These are phyloP conservation scores for Zygosaccharomyces sapae DNA, from an alignment of 1,139 yeast species.

Conservation along the genomic window DNA sequence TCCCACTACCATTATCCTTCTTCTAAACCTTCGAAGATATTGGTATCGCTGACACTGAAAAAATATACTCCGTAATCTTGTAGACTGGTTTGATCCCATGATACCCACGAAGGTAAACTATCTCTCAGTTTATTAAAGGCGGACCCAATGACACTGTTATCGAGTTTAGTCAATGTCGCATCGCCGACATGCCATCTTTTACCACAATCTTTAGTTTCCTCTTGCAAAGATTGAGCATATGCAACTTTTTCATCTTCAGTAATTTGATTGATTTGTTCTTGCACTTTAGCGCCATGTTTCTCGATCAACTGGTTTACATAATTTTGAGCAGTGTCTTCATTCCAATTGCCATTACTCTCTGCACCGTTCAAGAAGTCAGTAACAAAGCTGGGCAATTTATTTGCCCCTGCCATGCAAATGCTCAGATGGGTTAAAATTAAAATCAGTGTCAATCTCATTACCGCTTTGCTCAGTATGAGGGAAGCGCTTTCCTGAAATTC, in stretches of 20 bases:
- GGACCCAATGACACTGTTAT: slow-evolving; percentile 7
- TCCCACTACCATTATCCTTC: background rate
- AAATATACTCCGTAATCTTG: slow-evolving; percentile 12
- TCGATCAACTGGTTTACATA: slow-evolving; percentile 8
- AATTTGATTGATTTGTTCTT: slow-evolving; percentile 2
- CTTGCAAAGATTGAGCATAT: background rate
- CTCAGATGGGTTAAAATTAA: background rate
- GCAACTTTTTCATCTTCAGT: slow-evolving; percentile 1
- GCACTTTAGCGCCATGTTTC: slow-evolving; percentile 11
- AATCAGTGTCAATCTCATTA: background rate
- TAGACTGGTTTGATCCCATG: slow-evolving; percentile 4
- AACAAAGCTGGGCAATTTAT: background rate
- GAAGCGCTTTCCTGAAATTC: background rate
- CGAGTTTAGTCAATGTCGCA: slow-evolving; percentile 7
- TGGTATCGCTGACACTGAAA: slow-evolving; percentile 10
- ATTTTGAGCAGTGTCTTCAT: slow-evolving; percentile 4
- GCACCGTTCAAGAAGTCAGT: background rate
- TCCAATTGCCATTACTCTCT: background rate
- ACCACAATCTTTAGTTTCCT: background rate
- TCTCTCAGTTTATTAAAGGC: slow-evolving; percentile 6
- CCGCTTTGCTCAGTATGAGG: background rate
- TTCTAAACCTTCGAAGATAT: slow-evolving; percentile 12
- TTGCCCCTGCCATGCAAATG: background rate
- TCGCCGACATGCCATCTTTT: slow-evolving; percentile 14
- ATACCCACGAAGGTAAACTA: slow-evolving; percentile 6